phyloP scores from a whole-genome alignment of 257 asterid genomes.

The Ocimum tenuiflorum region DNA sequence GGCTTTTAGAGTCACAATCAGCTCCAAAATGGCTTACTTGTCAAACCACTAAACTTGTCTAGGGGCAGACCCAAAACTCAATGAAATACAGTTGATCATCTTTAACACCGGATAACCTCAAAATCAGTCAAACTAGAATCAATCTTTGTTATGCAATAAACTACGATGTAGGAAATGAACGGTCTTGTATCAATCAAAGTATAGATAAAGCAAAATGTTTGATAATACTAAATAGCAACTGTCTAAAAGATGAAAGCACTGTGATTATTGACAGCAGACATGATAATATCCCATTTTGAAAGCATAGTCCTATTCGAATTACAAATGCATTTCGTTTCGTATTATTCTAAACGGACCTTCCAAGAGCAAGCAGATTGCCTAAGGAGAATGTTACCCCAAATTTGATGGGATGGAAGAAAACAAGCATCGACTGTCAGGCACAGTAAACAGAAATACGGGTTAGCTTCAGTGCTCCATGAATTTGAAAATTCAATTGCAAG shows the following conservation, averaged over 20 bases:
- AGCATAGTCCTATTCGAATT: background rate
- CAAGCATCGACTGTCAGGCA: slow-evolving; percentile 85
- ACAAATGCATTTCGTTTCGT: too few species aligned
- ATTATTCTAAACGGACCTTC: slow-evolving; percentile 89
- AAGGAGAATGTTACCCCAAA: slow-evolving; percentile 93
- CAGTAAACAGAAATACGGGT: slow-evolving; percentile 14
- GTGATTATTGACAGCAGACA: slow-evolving; percentile 1
- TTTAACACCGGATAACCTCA: background rate
- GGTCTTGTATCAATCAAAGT: background rate
- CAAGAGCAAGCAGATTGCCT: slow-evolving; percentile 96
- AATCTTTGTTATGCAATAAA: background rate
- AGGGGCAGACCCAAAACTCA: background rate
- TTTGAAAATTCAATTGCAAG: background rate
- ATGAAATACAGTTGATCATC: background rate
- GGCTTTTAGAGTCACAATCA: background rate
- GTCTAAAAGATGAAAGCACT: background rate
- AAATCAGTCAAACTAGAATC: background rate
- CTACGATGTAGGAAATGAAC: background rate
- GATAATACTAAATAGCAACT: background rate
- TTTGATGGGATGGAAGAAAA: slow-evolving; percentile 93
- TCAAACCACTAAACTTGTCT: background rate
- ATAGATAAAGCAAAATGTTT: background rate
- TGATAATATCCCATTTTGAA: background rate
- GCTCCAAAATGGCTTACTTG: background rate
- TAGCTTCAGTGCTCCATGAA: slow-evolving; percentile 1